phyloP scores from a whole-genome alignment of 441 rosid genomes.

The Populus hybrid region DNA sequence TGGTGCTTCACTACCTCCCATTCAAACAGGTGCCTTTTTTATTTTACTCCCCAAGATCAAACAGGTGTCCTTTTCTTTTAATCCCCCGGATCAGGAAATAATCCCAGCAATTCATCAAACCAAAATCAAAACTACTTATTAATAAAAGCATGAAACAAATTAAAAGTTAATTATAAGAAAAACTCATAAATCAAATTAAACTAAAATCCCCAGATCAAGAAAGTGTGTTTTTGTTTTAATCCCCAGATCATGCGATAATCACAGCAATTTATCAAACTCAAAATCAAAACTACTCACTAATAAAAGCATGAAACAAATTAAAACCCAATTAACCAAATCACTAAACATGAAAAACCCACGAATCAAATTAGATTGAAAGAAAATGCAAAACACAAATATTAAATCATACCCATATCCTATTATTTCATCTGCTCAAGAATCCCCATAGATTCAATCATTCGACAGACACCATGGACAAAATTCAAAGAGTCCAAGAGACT shows the following conservation, averaged over 20 bases:
- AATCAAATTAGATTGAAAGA: constrained; percentile 25
- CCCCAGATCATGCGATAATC: constrained; percentile 7
- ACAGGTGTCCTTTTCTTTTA: no score
- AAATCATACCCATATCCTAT: constrained; percentile 58
- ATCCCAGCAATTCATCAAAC: constrained; percentile 21
- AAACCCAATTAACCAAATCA: constrained; percentile 28
- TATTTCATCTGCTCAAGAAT: constrained; percentile 32
- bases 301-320: not conserved
- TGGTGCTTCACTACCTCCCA: no score
- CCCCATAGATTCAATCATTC: constrained; percentile 40
- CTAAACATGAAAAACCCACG: constrained; percentile 1
- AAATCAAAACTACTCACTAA: constrained; percentile 7
- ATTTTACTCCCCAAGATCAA: no score
- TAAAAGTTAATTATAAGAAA: constrained; percentile 25
- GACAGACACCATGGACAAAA: constrained; percentile 27
- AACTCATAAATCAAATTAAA: constrained; percentile 23
- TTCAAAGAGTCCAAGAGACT: constrained; percentile 2
- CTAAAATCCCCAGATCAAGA: not conserved
- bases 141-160: not conserved
- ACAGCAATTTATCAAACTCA: constrained; percentile 19
- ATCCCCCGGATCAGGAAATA: not conserved
- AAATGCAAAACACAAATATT: constrained; percentile 20
- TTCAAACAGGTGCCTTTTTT: no score
- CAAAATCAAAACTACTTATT: not conserved
- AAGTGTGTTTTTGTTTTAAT: no score